A percentile compares a stretch with the other conserved stretches of the same genome.
phyloP scores from a whole-genome alignment of 129 eudicot species.

The Chrysanthemum seticuspe region DNA sequence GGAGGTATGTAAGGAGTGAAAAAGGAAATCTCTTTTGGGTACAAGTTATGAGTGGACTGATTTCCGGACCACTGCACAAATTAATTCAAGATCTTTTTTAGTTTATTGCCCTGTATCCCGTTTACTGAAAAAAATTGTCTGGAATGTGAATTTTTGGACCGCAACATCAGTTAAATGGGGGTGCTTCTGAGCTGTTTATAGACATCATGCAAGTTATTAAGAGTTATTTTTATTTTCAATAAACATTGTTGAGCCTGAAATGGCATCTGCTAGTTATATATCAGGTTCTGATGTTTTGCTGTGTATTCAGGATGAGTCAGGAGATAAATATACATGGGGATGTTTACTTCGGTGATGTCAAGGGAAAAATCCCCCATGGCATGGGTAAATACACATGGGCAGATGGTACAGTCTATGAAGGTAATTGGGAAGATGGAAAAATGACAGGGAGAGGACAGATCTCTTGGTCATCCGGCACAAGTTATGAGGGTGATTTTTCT shows the following conservation, averaged over 20 bases:
- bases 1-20: conserved; percentile 5
- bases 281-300: conserved; percentile 18
- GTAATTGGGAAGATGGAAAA: conserved; percentile 96
- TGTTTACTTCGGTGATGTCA: conserved; percentile 59
- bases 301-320: conserved; percentile 47
- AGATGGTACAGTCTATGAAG: conserved; percentile 81
- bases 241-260: conserved; percentile 11
- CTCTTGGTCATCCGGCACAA: conserved; percentile 67
- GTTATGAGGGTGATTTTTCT: conserved; percentile 87
- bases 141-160: not conserved
- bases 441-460: conserved; percentile 89
- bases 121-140: not conserved
- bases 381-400: conserved; percentile 86
- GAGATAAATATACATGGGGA: conserved; percentile 68
- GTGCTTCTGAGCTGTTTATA: not conserved
- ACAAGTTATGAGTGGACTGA: not conserved
- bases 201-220: not conserved
- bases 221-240: not conserved
- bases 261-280: conserved; percentile 6
- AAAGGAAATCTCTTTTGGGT: conserved; percentile 2
- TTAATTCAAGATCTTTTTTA: conserved; percentile 12
- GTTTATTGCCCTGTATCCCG: not conserved
- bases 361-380: conserved; percentile 71
- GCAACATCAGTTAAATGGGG: not conserved
- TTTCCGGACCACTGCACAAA: not conserved